Percentiles rank a stretch among this genome's conserved stretches.
Evolutionary conservation across 73 alveolate genomes (phyloP).

Genomic region (Symbiodinium natans): DNA sequence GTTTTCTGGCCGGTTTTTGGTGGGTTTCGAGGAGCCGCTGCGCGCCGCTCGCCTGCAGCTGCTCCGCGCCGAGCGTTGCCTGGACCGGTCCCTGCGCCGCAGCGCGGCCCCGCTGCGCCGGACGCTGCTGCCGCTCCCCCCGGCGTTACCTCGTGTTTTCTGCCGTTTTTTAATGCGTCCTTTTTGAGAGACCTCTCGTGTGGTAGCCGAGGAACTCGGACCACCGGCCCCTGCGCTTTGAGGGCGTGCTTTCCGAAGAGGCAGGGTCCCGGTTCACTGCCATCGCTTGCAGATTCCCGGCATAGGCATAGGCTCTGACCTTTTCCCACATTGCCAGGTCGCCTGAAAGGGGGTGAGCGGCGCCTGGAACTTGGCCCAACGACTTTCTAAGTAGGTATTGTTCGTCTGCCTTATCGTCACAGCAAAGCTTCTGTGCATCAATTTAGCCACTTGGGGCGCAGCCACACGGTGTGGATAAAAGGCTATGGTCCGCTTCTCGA

Average conservation of each 20-base stretch:
- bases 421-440: not conserved
- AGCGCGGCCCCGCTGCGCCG: not conserved
- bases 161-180: not conserved
- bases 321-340: too few relatives aligned
- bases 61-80: constrained; percentile 24
- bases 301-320: too few relatives aligned
- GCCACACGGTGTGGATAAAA: too few relatives aligned
- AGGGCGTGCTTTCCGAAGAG: not conserved
- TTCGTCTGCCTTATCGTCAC: too few relatives aligned
- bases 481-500: too few relatives aligned
- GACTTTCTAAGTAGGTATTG: too few relatives aligned
- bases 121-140: not conserved
- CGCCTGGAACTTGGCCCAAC: too few relatives aligned
- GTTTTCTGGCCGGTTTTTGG: too few relatives aligned
- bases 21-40: constrained; percentile 6
- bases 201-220: constrained; percentile 59
- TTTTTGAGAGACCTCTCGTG: not conserved
- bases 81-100: not conserved
- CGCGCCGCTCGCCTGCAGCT: constrained; percentile 58
- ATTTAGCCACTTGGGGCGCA: not conserved
- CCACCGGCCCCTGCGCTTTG: constrained; percentile 68
- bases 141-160: not conserved
- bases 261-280: not conserved
- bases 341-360: too few relatives aligned
- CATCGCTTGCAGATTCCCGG: too few relatives aligned